phyloP scores from a whole-genome alignment of 495 filamentous ascomycete species.

The Usnea hakonensis region DNA sequence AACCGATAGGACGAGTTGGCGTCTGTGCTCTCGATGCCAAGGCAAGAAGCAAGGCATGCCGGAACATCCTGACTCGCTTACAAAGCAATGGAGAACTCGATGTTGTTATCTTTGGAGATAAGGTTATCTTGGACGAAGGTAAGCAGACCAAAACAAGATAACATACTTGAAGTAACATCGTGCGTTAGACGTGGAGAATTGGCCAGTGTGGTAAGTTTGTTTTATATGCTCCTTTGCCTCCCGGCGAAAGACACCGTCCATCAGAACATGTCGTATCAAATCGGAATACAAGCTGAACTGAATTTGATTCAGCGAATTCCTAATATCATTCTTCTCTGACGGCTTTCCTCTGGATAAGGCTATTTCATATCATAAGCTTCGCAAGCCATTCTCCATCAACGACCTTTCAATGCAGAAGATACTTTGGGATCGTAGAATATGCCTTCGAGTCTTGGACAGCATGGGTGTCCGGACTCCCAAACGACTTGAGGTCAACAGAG shows the following conservation, averaged over 20 bases:
- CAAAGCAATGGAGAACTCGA: conserved; percentile 90
- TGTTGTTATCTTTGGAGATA: conserved; percentile 94
- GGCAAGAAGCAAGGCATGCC: conserved; percentile 88
- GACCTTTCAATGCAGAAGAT: conserved; percentile 98
- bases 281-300: conserved; percentile 1
- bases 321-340: conserved; percentile 96
- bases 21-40: conserved; percentile 95
- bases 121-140: conserved; percentile 92
- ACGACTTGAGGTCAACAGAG: conserved; percentile 86
- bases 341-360: conserved; percentile 97
- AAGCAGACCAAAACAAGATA: conserved; percentile 52
- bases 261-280: not conserved
- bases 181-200: conserved; percentile 60
- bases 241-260: not conserved
- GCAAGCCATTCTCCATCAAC: conserved; percentile 95
- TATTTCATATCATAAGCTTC: conserved; percentile 81
- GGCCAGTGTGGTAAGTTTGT: conserved; percentile 50
- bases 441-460: conserved; percentile 76
- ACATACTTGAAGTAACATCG: not conserved
- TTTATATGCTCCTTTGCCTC: not conserved
- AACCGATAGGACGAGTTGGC: conserved; percentile 60
- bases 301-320: conserved; percentile 63
- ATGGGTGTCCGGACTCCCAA: conserved; percentile 83
- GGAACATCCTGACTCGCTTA: conserved; percentile 88
- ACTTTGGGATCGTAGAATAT: conserved; percentile 89